Percentiles rank a stretch among this genome's conserved stretches.
These are phyloP conservation scores for Fusarium graminum DNA, from an alignment of 2,329 filamentous ascomycete genomes.

Conservation along the genomic window DNA sequence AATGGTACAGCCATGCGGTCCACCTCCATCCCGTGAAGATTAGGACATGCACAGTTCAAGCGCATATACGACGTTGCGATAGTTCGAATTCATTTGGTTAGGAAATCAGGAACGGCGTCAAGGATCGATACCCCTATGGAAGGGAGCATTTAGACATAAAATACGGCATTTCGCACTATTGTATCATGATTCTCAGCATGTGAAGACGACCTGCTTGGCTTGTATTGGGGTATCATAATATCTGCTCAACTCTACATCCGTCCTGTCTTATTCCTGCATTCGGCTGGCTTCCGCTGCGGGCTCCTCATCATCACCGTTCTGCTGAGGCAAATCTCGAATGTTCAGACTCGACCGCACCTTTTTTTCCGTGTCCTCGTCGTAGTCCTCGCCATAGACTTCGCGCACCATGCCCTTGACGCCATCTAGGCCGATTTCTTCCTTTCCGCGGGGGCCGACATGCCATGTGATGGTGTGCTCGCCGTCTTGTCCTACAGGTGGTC, in stretches of 20 bases:
- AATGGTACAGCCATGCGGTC: conserved; percentile 74
- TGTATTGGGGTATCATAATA: conserved; percentile 41
- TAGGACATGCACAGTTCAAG: conserved; percentile 48
- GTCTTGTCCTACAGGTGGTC: conserved; percentile 61
- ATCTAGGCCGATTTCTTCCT: conserved; percentile 83
- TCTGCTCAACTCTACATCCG: conserved; percentile 8
- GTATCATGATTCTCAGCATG: neutral
- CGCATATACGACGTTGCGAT: conserved; percentile 4
- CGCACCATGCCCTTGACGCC: conserved; percentile 79
- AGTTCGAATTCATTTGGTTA: conserved; percentile 12
- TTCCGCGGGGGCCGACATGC: conserved; percentile 86
- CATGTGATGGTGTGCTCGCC: conserved; percentile 85
- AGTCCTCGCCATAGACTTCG: conserved; percentile 66
- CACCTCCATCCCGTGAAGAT: conserved; percentile 68
- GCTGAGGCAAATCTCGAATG: conserved; percentile 53
- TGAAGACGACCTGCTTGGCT: conserved; percentile 6
- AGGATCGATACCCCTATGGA: conserved; percentile 45
- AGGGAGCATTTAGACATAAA: conserved; percentile 28
- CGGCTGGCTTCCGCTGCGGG: conserved; percentile 32
- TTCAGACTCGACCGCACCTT: conserved; percentile 73
- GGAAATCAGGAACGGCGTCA: conserved; percentile 37
- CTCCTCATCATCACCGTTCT: conserved; percentile 45
- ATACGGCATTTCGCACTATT: conserved; percentile 8
- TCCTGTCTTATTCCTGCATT: conserved; percentile 19
- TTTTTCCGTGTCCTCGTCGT: conserved; percentile 67